Conservation (phyloP, 345 rosid genomes). For the Barbarea vulgaris region DNA sequence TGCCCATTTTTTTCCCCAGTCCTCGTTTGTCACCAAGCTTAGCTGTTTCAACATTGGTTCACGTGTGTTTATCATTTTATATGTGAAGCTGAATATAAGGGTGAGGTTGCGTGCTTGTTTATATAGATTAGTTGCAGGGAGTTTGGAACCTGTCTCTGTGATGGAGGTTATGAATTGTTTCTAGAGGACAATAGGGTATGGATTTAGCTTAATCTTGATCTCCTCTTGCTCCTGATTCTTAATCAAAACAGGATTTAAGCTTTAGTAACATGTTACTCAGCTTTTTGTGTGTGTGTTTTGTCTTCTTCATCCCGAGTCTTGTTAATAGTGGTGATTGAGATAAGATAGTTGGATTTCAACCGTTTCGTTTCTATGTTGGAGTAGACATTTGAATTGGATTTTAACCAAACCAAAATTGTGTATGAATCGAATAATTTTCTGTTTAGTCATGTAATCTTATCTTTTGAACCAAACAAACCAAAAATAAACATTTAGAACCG, state of each 20-base stretch:
- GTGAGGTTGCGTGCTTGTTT: neutral
- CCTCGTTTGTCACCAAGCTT: neutral
- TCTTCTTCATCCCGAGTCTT: neutral
- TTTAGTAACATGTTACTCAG: neutral
- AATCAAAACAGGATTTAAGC: neutral
- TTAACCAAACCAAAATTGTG: neutral
- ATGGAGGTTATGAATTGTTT: neutral
- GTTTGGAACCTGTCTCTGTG: conserved; percentile 5
- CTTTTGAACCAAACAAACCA: neutral
- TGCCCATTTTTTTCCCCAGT: neutral
- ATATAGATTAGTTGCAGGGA: neutral
- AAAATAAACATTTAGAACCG: neutral
- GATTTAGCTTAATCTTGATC: neutral
- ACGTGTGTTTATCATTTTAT: too few relatives aligned
- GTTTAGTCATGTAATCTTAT: neutral
- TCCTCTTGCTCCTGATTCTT: neutral
- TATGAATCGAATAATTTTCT: neutral
- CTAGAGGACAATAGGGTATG: conserved; percentile 4
- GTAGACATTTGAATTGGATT: neutral
- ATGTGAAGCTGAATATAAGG: neutral
- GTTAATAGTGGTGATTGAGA: neutral
- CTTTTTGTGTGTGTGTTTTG: neutral
- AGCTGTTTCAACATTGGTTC: neutral
- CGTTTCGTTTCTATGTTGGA: neutral
- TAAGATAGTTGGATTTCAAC: neutral